These are phyloP conservation scores for Arabidopsis lyrata DNA, from an alignment of 441 rosid genomes.

Conservation along the genomic window DNA sequence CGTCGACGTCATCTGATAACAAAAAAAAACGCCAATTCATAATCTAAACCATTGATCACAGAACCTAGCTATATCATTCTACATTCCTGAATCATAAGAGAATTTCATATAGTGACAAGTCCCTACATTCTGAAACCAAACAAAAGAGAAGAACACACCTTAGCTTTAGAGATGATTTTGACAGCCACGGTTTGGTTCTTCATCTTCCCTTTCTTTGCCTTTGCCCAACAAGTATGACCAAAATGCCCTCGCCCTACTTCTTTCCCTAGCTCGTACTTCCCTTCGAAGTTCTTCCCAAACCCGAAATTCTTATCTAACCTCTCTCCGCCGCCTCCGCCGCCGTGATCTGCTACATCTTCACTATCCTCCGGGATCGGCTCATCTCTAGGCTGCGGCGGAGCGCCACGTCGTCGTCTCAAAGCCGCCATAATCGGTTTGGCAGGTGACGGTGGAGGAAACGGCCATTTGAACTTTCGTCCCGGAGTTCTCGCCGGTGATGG, in stretches of 20 bases:
- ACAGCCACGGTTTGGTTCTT: slow-evolving; percentile 70
- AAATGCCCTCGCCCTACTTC: slow-evolving; percentile 83
- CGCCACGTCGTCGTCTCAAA: slow-evolving; percentile 53
- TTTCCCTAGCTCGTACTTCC: slow-evolving; percentile 59
- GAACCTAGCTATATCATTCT: slow-evolving; percentile 6
- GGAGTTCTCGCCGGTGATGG: slow-evolving; percentile 78
- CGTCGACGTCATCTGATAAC: slow-evolving; percentile 67
- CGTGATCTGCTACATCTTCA: slow-evolving; percentile 47
- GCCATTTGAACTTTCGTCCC: slow-evolving; percentile 73
- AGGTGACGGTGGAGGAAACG: slow-evolving; percentile 79
- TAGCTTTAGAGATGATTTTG: slow-evolving; percentile 75
- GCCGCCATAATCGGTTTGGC: slow-evolving; percentile 80
- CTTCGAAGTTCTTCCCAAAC: slow-evolving; percentile 55
- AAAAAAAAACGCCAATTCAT: neutral
- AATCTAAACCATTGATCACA: neutral
- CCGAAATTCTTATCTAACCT: slow-evolving; percentile 62
- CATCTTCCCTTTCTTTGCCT: slow-evolving; percentile 67
- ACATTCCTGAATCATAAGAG: slow-evolving; percentile 4
- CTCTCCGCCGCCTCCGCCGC: slow-evolving; percentile 46
- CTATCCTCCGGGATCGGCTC: slow-evolving; percentile 56
- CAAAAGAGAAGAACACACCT: slow-evolving; percentile 42
- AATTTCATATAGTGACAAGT: neutral
- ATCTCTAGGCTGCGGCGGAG: slow-evolving; percentile 47
- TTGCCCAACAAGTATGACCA: slow-evolving; percentile 79
- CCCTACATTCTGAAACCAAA: slow-evolving; percentile 1